phyloP scores from a whole-genome alignment of 176 grass and related monocot genomes.

The Oryza nivara region DNA sequence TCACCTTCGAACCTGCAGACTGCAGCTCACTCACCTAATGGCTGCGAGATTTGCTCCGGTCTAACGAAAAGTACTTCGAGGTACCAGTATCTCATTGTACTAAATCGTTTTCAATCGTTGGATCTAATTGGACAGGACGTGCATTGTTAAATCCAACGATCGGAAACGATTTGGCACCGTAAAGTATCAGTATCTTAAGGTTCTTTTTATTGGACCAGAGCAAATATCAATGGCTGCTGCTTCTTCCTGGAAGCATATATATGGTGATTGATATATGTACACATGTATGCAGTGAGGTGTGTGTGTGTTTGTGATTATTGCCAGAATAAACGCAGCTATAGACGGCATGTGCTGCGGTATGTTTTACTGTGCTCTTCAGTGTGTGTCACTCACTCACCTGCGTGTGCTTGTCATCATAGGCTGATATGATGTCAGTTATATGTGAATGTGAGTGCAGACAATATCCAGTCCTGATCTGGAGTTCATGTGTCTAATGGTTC shows the following conservation, averaged over 20 bases:
- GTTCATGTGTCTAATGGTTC: background rate
- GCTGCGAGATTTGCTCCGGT: background rate
- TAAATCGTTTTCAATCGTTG: too few relatives aligned
- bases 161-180: too few relatives aligned
- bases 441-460: background rate
- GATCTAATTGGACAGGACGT: too few relatives aligned
- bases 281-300: too few relatives aligned
- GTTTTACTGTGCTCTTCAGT: background rate
- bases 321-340: background rate
- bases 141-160: too few relatives aligned
- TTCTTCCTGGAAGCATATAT: background rate
- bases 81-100: too few relatives aligned
- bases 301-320: background rate
- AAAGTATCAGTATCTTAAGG: too few relatives aligned
- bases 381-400: too few relatives aligned
- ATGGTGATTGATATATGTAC: background rate
- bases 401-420: background rate
- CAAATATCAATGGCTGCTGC: background rate
- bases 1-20: background rate
- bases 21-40: background rate
- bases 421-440: background rate
- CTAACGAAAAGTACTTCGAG: too few relatives aligned
- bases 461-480: background rate
- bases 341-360: background rate
- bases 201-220: too few relatives aligned